A percentile compares a stretch with the other conserved stretches of the same genome.
Conservation (phyloP, 257 asterid genomes). For the Nicotiana sylvestris region DNA sequence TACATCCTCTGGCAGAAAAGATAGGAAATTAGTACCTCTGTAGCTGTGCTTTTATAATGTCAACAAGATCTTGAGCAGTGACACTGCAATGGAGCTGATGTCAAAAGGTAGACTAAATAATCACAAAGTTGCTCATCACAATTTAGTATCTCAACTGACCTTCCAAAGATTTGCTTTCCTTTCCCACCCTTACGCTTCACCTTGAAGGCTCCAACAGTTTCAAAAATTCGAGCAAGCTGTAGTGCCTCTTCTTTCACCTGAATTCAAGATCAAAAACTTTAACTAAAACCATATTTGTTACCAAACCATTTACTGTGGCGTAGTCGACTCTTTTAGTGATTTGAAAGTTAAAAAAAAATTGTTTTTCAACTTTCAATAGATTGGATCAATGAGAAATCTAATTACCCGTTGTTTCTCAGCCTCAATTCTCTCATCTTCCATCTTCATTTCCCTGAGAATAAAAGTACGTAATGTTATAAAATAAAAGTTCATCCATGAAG, state of each 20-base stretch:
- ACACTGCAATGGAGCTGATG: slow-evolving; percentile 46
- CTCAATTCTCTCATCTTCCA: slow-evolving; percentile 94
- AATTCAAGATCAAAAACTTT: not conserved
- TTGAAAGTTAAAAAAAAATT: not conserved
- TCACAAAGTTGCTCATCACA: not conserved
- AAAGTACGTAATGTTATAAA: slow-evolving; percentile 1
- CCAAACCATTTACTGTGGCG: not conserved
- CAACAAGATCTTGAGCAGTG: slow-evolving; percentile 94
- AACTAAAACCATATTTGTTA: not conserved
- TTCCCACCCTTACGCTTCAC: slow-evolving; percentile 98
- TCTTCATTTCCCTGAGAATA: slow-evolving; percentile 89
- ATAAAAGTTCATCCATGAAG: not conserved
- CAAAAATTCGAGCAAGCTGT: slow-evolving; percentile 79
- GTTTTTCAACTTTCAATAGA: not conserved
- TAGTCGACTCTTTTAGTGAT: not conserved
- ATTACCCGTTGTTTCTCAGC: slow-evolving; percentile 90
- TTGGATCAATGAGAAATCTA: slow-evolving; percentile 3
- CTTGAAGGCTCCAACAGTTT: slow-evolving; percentile 97
- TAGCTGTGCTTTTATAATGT: slow-evolving; percentile 92
- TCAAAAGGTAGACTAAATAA: not conserved
- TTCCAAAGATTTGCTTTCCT: slow-evolving; percentile 93
- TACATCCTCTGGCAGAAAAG: not conserved
- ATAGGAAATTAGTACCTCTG: slow-evolving; percentile 57
- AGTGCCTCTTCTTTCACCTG: slow-evolving; percentile 95
- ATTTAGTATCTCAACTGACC: slow-evolving; percentile 30